A percentile compares a stretch with the other conserved stretches of the same genome.
These are phyloP conservation scores for Cercophora scortea DNA, from an alignment of 495 filamentous ascomycete species.

Conservation along the genomic window DNA sequence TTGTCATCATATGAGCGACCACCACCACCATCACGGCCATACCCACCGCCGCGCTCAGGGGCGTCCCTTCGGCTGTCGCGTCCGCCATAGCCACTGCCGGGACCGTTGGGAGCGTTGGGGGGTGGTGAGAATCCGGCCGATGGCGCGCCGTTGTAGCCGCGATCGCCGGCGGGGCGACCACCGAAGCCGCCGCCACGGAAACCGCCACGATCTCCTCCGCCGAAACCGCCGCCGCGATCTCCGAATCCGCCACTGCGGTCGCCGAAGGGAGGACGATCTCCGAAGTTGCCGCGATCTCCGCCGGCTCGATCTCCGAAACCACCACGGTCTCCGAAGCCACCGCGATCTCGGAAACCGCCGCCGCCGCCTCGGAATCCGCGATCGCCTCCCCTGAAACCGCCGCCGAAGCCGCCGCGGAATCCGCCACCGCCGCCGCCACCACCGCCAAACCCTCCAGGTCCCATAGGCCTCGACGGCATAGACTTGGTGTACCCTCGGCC, in stretches of 20 bases:
- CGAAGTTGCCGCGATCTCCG: slow-evolving; percentile 53
- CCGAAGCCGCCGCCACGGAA: slow-evolving; percentile 56
- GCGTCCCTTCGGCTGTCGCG: slow-evolving; percentile 21
- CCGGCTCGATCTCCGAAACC: slow-evolving; percentile 52
- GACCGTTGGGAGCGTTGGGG: slow-evolving; percentile 67
- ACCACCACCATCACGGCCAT: slow-evolving; percentile 47
- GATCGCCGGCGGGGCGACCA: slow-evolving; percentile 47
- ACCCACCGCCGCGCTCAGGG: slow-evolving; percentile 40
- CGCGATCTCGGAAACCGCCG: slow-evolving; percentile 48
- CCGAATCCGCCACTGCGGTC: slow-evolving; percentile 48
- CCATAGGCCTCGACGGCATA: slow-evolving; percentile 63
- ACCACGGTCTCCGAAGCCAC: slow-evolving; percentile 53
- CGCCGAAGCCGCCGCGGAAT: slow-evolving; percentile 9
- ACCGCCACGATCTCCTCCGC: slow-evolving; percentile 50
- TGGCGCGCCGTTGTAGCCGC: slow-evolving; percentile 22
- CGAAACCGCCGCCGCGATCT: slow-evolving; percentile 41
- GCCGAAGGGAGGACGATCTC: slow-evolving; percentile 38
- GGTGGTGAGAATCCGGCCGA: slow-evolving; percentile 49
- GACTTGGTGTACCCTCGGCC: slow-evolving; percentile 90
- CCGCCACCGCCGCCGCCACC: slow-evolving; percentile 52
- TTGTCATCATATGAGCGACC: slow-evolving; percentile 54
- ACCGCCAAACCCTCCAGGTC: slow-evolving; percentile 61
- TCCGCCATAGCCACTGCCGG: slow-evolving; percentile 45
- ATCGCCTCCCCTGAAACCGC: slow-evolving; percentile 35
- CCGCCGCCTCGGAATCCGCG: slow-evolving; percentile 50